A percentile compares a stretch with the other conserved stretches of the same genome.
Evolutionary conservation across 495 filamentous ascomycete species (phyloP).

Genomic region (Lasiosphaeris hirsuta): DNA sequence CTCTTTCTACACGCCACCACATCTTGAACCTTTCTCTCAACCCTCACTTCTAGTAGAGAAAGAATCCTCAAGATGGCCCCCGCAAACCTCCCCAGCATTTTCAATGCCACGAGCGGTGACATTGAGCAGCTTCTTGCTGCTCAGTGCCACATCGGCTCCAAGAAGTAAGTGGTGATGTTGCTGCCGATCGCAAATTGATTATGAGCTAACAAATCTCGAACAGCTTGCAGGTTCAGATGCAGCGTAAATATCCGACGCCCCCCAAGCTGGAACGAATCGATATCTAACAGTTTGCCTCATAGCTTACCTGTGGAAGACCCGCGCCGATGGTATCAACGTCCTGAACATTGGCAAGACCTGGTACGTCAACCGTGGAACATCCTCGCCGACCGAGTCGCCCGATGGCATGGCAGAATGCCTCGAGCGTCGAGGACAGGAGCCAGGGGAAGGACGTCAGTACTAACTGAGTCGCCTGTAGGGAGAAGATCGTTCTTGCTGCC

Average conservation of each 20-base stretch:
- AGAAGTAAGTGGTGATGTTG: conserved; percentile 56
- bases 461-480: conserved; percentile 54
- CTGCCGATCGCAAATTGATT: background rate
- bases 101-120: conserved; percentile 70
- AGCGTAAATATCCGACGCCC: conserved; percentile 46
- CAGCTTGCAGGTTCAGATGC: conserved; percentile 91
- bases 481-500: conserved; percentile 98
- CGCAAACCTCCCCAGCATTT: conserved; percentile 81
- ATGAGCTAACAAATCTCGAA: conserved; percentile 18
- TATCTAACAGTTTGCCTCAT: conserved; percentile 19
- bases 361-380: conserved; percentile 51
- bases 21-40: conserved; percentile 51
- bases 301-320: conserved; percentile 97
- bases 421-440: background rate
- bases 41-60: conserved; percentile 41
- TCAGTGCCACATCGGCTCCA: conserved; percentile 94
- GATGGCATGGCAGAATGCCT: too few relatives aligned
- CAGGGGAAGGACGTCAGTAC: background rate
- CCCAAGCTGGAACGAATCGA: background rate
- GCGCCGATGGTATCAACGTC: conserved; percentile 94
- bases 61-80: conserved; percentile 82
- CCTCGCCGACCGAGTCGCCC: too few relatives aligned
- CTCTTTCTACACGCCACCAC: conserved; percentile 25
- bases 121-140: conserved; percentile 99
- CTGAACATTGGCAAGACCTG: conserved; percentile 99